These are phyloP conservation scores for Euphorbia lathyris DNA, from an alignment of 345 rosid species.

Conservation along the genomic window DNA sequence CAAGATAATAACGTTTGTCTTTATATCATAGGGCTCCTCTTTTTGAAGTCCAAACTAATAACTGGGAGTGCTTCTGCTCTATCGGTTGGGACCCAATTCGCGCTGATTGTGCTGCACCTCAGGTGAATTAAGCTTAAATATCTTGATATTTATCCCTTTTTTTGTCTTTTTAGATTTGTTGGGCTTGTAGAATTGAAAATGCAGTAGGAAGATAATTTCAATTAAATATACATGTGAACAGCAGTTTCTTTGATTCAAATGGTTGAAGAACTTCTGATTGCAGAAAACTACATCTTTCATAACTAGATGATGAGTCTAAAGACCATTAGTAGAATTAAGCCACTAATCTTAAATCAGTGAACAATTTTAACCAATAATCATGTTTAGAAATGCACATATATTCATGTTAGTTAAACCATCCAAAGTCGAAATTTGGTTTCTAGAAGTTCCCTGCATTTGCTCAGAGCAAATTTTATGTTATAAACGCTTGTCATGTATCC, in stretches of 20 bases:
- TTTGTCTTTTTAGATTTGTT: background rate
- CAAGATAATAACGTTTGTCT: constrained; percentile 7
- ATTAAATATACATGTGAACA: too few relatives aligned
- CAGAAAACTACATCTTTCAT: background rate
- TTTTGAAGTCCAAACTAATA: constrained; percentile 78
- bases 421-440: background rate
- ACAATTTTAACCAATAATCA: background rate
- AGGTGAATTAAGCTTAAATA: constrained; percentile 42
- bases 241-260: too few relatives aligned
- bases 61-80: constrained; percentile 92
- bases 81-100: constrained; percentile 79
- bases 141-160: background rate
- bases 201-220: too few relatives aligned
- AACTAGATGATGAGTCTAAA: too few relatives aligned
- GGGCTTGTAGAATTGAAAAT: background rate
- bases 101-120: constrained; percentile 92
- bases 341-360: background rate
- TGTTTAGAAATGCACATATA: too few relatives aligned
- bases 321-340: too few relatives aligned
- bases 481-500: constrained; percentile 12
- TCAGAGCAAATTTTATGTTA: too few relatives aligned
- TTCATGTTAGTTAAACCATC: background rate
- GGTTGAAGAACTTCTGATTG: background rate
- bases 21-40: constrained; percentile 75
- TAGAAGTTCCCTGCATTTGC: too few relatives aligned